A percentile compares a stretch with the other conserved stretches of the same genome.
These are phyloP conservation scores for Articulospora tetracladia DNA, from an alignment of 495 filamentous ascomycete species.

Conservation along the genomic window DNA sequence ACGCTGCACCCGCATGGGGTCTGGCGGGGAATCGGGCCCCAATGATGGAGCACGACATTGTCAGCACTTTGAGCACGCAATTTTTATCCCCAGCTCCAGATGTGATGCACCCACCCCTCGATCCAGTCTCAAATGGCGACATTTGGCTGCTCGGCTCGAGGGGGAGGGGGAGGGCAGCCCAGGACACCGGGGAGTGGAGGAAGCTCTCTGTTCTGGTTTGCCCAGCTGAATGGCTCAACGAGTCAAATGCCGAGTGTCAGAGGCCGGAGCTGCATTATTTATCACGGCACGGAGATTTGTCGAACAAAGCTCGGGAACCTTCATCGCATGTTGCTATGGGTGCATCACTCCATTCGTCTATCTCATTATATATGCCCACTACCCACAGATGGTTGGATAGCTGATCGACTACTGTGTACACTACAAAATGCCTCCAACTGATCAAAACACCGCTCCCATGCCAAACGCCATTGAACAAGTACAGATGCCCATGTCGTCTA, in stretches of 20 bases:
- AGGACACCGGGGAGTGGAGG: neutral
- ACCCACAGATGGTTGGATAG: neutral
- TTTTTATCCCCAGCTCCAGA: neutral
- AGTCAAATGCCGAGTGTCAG: neutral
- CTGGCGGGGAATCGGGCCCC: neutral
- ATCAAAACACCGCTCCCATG: neutral
- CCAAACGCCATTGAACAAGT: conserved; percentile 6
- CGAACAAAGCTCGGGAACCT: neutral
- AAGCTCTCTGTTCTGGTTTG: neutral
- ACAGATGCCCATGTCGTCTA: neutral
- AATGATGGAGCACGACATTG: neutral
- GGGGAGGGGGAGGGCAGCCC: neutral
- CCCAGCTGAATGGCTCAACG: too few species aligned
- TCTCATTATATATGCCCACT: neutral
- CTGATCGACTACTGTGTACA: neutral
- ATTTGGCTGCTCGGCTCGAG: neutral
- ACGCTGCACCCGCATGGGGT: neutral
- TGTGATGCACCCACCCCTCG: neutral
- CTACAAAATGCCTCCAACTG: conserved; percentile 3
- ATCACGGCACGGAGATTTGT: neutral
- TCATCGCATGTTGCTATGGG: neutral
- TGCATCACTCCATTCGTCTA: neutral
- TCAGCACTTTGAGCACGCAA: conserved; percentile 4
- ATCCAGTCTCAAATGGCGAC: neutral
- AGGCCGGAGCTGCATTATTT: neutral